These are phyloP conservation scores for Metschnikowia lochheadii DNA, from an alignment of 805 yeast genomes.

Conservation along the genomic window DNA sequence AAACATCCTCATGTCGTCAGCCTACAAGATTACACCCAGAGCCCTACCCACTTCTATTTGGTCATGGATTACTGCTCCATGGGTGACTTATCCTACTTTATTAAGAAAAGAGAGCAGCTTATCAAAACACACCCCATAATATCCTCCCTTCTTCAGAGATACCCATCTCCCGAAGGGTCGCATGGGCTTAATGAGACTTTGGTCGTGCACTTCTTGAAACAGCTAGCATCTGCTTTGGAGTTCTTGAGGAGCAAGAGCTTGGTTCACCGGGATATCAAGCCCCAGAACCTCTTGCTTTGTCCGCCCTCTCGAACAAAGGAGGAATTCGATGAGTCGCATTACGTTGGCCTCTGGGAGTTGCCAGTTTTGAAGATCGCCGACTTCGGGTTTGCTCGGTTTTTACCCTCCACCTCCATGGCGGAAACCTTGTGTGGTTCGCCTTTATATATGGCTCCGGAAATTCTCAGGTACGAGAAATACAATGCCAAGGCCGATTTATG, in stretches of 20 bases:
- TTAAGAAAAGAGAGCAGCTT: slow-evolving; percentile 69
- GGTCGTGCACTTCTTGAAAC: slow-evolving; percentile 81
- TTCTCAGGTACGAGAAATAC: slow-evolving; percentile 87
- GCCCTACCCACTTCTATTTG: slow-evolving; percentile 74
- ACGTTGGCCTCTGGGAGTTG: slow-evolving; percentile 79
- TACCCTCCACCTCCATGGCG: slow-evolving; percentile 91
- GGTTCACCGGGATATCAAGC: slow-evolving; percentile 94
- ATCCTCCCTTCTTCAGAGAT: slow-evolving; percentile 68
- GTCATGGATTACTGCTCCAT: slow-evolving; percentile 96
- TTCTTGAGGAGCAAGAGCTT: slow-evolving; percentile 79
- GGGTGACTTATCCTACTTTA: slow-evolving; percentile 89
- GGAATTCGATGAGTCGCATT: slow-evolving; percentile 54
- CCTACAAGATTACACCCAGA: slow-evolving; percentile 75
- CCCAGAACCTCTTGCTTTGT: slow-evolving; percentile 78
- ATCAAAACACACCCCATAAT: slow-evolving; percentile 74
- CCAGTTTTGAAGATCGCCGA: slow-evolving; percentile 94
- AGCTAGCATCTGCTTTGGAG: slow-evolving; percentile 76
- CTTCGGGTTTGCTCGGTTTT: slow-evolving; percentile 93
- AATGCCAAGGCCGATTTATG: slow-evolving; percentile 96
- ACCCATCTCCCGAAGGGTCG: slow-evolving; percentile 74
- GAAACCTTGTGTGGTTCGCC: slow-evolving; percentile 98
- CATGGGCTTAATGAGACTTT: slow-evolving; percentile 78
- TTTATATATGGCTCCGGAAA: slow-evolving; percentile 98
- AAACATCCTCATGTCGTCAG: slow-evolving; percentile 92
- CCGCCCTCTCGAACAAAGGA: slow-evolving; percentile 71